These are phyloP conservation scores for Skeletonema menzelii DNA, from an alignment of 108 stramenopile genomes.

Conservation along the genomic window DNA sequence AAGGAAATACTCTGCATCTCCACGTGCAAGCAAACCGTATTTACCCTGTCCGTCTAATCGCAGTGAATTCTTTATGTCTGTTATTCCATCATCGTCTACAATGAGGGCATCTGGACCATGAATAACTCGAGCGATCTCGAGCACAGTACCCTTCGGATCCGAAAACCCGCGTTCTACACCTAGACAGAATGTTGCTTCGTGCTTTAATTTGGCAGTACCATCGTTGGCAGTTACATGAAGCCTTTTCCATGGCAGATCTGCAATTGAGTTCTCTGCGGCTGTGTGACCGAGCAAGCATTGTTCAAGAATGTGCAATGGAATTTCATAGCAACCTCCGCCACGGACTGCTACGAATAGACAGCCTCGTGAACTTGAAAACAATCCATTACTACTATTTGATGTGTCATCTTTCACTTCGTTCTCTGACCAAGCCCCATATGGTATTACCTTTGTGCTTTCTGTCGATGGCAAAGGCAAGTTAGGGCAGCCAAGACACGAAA, in stretches of 20 bases:
- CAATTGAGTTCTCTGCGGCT: not conserved
- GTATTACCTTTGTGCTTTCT: constrained; percentile 4
- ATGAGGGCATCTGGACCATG: constrained; percentile 50
- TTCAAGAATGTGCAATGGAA: constrained; percentile 36
- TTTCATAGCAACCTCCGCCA: constrained; percentile 75
- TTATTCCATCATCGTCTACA: constrained; percentile 27
- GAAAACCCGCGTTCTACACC: constrained; percentile 64
- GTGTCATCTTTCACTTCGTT: constrained; percentile 25
- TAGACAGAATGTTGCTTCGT: constrained; percentile 58
- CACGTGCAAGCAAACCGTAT: constrained; percentile 56
- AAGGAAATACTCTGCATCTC: constrained; percentile 63
- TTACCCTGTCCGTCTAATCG: constrained; percentile 85
- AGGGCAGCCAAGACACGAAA: constrained; percentile 90
- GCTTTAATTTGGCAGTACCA: constrained; percentile 17
- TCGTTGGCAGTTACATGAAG: constrained; percentile 47
- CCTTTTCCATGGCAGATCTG: constrained; percentile 10
- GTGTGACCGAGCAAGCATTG: not conserved
- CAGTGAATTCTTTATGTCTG: constrained; percentile 47
- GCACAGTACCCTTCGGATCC: constrained; percentile 52
- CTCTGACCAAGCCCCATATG: constrained; percentile 44
- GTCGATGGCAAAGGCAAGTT: constrained; percentile 49
- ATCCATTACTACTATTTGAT: not conserved
- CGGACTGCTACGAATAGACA: constrained; percentile 74
- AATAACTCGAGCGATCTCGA: constrained; percentile 50
- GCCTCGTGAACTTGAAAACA: constrained; percentile 51